Evolutionary conservation across 306 rosid genomes (phyloP).

Genomic region (Prunus davidiana): DNA sequence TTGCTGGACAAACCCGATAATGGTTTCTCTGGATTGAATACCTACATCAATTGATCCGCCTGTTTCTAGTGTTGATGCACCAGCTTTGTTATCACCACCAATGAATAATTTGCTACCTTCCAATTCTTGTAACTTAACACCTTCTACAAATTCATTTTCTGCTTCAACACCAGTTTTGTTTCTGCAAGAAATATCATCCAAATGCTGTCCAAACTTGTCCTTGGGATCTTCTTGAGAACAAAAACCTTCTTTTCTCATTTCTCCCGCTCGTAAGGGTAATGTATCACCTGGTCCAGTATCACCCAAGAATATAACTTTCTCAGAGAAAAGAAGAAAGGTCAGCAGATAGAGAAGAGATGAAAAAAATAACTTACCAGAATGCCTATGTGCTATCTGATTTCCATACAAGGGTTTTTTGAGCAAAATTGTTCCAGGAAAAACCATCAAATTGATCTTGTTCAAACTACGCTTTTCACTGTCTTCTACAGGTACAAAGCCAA

Average conservation of each 20-base stretch:
- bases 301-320: slow-evolving; percentile 18
- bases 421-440: slow-evolving; percentile 86
- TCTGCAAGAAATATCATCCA: slow-evolving; percentile 13
- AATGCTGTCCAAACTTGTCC: slow-evolving; percentile 25
- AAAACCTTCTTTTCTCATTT: slow-evolving; percentile 17
- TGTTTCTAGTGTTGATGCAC: too few species aligned
- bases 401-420: slow-evolving; percentile 62
- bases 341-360: slow-evolving; percentile 3
- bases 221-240: slow-evolving; percentile 21
- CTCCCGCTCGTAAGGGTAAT: slow-evolving; percentile 27
- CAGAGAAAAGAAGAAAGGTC: not conserved
- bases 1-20: not conserved
- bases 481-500: slow-evolving; percentile 69
- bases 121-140: too few species aligned
- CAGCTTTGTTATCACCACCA: too few species aligned
- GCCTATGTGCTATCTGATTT: slow-evolving; percentile 30
- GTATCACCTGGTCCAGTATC: slow-evolving; percentile 33
- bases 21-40: too few species aligned
- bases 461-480: slow-evolving; percentile 59
- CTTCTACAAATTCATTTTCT: too few species aligned
- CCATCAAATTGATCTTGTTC: slow-evolving; percentile 76
- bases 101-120: too few species aligned
- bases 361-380: slow-evolving; percentile 30
- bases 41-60: too few species aligned
- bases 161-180: slow-evolving; percentile 17